These are phyloP conservation scores for Rhodomyrtus psidioides DNA, from an alignment of 441 rosid species.

Conservation along the genomic window DNA sequence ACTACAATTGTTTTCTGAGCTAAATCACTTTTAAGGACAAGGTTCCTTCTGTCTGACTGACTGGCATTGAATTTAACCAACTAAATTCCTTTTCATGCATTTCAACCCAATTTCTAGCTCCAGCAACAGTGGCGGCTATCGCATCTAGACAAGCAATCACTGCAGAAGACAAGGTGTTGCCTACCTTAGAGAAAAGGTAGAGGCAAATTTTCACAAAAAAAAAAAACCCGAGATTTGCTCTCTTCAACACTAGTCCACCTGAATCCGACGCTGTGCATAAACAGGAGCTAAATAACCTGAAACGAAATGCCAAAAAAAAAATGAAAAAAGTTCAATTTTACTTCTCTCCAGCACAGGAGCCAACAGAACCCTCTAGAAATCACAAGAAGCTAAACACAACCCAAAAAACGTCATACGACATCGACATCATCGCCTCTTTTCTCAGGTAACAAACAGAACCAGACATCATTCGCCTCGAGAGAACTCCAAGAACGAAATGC, in stretches of 20 bases:
- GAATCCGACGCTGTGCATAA: not conserved
- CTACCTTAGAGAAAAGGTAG: not conserved
- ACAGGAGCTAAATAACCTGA: not conserved
- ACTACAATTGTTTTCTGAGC: fast-evolving
- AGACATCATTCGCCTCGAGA: not conserved
- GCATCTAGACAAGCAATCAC: not conserved
- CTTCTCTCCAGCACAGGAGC: not conserved
- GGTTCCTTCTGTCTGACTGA: fast-evolving
- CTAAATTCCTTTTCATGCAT: not conserved
- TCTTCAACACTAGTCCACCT: not conserved
- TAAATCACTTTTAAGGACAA: not conserved
- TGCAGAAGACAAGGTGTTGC: not conserved
- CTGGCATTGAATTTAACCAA: not conserved
- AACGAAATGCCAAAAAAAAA: not conserved
- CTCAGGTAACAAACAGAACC: not conserved
- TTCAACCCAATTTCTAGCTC: not conserved
- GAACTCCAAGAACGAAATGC: not conserved
- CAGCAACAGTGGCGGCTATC: not conserved
- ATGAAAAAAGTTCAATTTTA: not conserved
- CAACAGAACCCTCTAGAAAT: not conserved
- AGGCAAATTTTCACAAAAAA: not conserved
- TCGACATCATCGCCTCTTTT: not conserved
- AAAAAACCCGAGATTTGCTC: not conserved
- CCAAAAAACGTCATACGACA: not conserved
- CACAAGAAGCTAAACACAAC: not conserved